These are phyloP conservation scores for Lolium rigidum DNA, from an alignment of 176 grass and related monocot species.

Conservation along the genomic window DNA sequence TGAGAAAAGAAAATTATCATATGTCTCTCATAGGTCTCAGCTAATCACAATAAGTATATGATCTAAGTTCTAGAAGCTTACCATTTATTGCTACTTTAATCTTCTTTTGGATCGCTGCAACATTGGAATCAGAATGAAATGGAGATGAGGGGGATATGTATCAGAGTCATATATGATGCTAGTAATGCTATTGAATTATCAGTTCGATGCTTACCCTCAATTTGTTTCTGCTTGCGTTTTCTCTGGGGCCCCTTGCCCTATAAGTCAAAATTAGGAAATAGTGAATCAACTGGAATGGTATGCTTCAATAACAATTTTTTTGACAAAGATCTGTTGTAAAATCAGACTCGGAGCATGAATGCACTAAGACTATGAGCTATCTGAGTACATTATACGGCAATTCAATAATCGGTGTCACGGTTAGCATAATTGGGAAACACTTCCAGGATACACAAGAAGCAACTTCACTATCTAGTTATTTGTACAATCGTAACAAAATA, in stretches of 20 bases:
- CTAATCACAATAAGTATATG: neutral
- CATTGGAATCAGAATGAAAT: conserved; percentile 1
- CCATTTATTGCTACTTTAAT: conserved; percentile 13
- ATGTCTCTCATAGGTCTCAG: neutral
- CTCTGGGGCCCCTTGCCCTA: neutral
- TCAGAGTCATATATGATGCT: conserved; percentile 15
- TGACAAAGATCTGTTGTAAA: neutral
- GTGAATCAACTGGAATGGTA: conserved; percentile 2
- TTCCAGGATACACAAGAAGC: too few species aligned
- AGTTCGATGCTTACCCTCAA: neutral
- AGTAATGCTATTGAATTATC: neutral
- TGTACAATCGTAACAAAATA: too few species aligned
- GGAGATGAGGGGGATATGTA: neutral
- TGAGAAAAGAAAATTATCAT: neutral
- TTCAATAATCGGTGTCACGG: too few species aligned
- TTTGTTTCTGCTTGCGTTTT: neutral
- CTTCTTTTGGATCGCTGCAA: neutral
- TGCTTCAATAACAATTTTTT: neutral
- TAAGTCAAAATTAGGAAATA: neutral
- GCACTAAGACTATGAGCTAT: too few species aligned
- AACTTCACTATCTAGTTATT: too few species aligned
- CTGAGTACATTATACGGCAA: too few species aligned
- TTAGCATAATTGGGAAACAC: too few species aligned
- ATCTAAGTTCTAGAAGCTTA: conserved; percentile 8
- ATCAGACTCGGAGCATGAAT: neutral